phyloP scores from a whole-genome alignment of 73 alveolate species.

The Durusdinium trenchii region DNA sequence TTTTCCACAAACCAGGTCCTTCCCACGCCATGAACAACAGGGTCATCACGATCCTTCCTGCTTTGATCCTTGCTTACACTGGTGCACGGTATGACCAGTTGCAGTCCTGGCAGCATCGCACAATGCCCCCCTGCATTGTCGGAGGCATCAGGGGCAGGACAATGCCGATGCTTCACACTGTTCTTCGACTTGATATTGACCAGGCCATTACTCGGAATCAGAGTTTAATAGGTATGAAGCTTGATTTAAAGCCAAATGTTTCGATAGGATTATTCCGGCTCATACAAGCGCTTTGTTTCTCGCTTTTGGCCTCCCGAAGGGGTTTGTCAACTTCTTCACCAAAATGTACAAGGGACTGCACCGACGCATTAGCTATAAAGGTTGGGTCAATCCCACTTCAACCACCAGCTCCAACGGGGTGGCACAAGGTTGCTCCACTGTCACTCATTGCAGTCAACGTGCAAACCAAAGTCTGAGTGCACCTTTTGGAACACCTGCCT shows the following conservation, averaged over 20 bases:
- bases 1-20: background rate
- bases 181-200: background rate
- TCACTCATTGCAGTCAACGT: background rate
- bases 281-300: background rate
- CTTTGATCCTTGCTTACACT: background rate
- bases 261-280: background rate
- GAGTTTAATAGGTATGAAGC: background rate
- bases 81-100: background rate
- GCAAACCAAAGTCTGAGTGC: background rate
- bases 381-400: background rate
- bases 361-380: background rate
- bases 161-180: background rate
- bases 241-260: background rate
- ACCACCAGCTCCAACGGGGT: background rate
- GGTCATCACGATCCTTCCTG: background rate
- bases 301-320: background rate
- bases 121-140: background rate
- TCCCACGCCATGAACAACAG: background rate
- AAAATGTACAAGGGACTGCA: background rate
- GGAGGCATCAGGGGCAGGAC: background rate
- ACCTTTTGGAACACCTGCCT: background rate
- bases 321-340: background rate
- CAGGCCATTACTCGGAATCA: background rate
- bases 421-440: background rate
- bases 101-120: background rate